phyloP scores from a whole-genome alignment of 2,329 filamentous ascomycete species.

The Microdochium bolleyi region DNA sequence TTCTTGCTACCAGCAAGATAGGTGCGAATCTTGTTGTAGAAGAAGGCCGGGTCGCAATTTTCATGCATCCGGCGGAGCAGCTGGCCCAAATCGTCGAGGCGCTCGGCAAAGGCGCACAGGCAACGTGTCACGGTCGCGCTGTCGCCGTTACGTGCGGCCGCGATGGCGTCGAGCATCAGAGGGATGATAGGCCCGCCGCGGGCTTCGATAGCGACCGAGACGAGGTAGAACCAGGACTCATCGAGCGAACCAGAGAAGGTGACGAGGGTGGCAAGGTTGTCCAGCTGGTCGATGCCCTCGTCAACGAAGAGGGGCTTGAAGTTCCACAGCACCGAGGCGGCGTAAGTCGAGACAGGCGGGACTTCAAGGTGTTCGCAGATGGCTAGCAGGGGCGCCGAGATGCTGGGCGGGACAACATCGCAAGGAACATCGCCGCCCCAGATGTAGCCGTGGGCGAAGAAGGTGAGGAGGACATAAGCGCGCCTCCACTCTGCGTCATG shows the following conservation, averaged over 20 bases:
- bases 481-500: conserved; percentile 87
- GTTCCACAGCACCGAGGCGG: conserved; percentile 90
- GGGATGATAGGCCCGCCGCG: conserved; percentile 81
- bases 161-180: conserved; percentile 81
- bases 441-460: conserved; percentile 91
- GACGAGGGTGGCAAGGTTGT: conserved; percentile 79
- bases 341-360: conserved; percentile 89
- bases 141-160: conserved; percentile 66
- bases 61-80: conserved; percentile 89
- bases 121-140: conserved; percentile 64
- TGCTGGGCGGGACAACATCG: conserved; percentile 69
- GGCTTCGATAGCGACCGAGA: conserved; percentile 93
- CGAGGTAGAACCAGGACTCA: conserved; percentile 97
- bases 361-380: conserved; percentile 75
- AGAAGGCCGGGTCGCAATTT: conserved; percentile 86
- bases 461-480: conserved; percentile 82
- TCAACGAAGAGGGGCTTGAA: conserved; percentile 85
- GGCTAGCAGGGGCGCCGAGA: conserved; percentile 75
- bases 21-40: conserved; percentile 93
- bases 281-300: conserved; percentile 72
- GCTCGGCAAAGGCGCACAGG: conserved; percentile 77
- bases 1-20: conserved; percentile 96
- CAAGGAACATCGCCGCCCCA: conserved; percentile 84
- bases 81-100: conserved; percentile 72
- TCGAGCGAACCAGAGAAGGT: conserved; percentile 93